Conservation (phyloP, 2,329 filamentous ascomycete genomes). For the Nemania sp. region DNA sequence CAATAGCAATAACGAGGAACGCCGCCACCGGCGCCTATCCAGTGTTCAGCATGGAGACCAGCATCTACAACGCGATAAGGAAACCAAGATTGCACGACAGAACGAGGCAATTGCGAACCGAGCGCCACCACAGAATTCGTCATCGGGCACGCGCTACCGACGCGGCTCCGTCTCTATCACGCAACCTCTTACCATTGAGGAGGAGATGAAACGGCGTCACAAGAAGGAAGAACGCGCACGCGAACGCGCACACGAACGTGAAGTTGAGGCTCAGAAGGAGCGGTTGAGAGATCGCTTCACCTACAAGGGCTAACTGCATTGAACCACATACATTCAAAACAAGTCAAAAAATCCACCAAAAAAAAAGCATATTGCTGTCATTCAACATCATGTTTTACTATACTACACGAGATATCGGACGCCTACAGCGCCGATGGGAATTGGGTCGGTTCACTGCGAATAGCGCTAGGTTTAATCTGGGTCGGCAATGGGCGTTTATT, state of each 20-base stretch:
- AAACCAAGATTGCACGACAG: slow-evolving; percentile 44
- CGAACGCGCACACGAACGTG: slow-evolving; percentile 32
- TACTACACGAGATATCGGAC: slow-evolving; percentile 5
- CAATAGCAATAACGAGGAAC: slow-evolving; percentile 30
- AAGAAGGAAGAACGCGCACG: slow-evolving; percentile 34
- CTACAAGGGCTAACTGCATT: slow-evolving; percentile 5
- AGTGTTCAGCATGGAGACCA: slow-evolving; percentile 35
- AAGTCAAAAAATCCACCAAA: background rate
- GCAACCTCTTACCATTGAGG: slow-evolving; percentile 15
- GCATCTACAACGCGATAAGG: slow-evolving; percentile 34
- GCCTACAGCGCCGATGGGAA: slow-evolving; percentile 6
- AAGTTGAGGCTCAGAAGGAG: slow-evolving; percentile 45
- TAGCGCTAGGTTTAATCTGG: slow-evolving; percentile 10
- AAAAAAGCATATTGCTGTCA: slow-evolving; percentile 1
- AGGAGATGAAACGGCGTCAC: slow-evolving; percentile 34
- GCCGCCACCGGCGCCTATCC: slow-evolving; percentile 35
- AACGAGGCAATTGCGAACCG: slow-evolving; percentile 49
- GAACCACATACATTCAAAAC: background rate
- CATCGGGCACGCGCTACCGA: slow-evolving; percentile 35
- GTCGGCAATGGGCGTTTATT: slow-evolving; percentile 14
- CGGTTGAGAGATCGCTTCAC: slow-evolving; percentile 47
- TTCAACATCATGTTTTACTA: slow-evolving; percentile 16
- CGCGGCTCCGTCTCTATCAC: slow-evolving; percentile 41
- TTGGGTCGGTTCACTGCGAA: slow-evolving; percentile 5
- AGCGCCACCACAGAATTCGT: slow-evolving; percentile 32